These are phyloP conservation scores for Primulina eburnea DNA, from an alignment of 257 asterid species.

Conservation along the genomic window DNA sequence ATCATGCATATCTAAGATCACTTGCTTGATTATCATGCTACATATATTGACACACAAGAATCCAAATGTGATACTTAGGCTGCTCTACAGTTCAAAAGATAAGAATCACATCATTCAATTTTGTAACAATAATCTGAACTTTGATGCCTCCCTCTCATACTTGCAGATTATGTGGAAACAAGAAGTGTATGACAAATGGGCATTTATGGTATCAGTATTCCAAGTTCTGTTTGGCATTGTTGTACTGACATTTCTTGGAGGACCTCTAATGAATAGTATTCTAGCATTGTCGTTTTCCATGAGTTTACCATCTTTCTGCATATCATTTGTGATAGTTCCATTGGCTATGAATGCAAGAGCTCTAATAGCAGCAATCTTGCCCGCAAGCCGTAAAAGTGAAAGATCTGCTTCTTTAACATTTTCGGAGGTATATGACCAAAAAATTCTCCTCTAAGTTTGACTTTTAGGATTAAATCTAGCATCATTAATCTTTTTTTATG, in stretches of 20 bases:
- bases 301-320: conserved; percentile 45
- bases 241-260: conserved; percentile 46
- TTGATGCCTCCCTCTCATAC: background rate
- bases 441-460: background rate
- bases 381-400: conserved; percentile 50
- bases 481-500: background rate
- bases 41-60: too few species aligned
- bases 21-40: too few species aligned
- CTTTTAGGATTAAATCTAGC: background rate
- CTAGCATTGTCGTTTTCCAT: conserved; percentile 40
- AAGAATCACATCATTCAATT: too few species aligned
- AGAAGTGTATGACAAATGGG: conserved; percentile 26
- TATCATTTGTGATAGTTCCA: conserved; percentile 57
- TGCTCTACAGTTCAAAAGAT: too few species aligned
- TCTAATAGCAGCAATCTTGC: conserved; percentile 43
- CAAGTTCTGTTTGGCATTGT: conserved; percentile 46
- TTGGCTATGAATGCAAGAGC: conserved; percentile 51
- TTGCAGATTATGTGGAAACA: conserved; percentile 41
- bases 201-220: conserved; percentile 28
- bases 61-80: too few species aligned
- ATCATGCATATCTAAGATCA: too few species aligned
- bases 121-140: background rate
- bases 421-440: conserved; percentile 48
- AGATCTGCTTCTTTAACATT: conserved; percentile 63
- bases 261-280: conserved; percentile 46